Base-by-base conservation (phyloP, 2,329 filamentous ascomycete species). In the Sporothrix globosa region DNA sequence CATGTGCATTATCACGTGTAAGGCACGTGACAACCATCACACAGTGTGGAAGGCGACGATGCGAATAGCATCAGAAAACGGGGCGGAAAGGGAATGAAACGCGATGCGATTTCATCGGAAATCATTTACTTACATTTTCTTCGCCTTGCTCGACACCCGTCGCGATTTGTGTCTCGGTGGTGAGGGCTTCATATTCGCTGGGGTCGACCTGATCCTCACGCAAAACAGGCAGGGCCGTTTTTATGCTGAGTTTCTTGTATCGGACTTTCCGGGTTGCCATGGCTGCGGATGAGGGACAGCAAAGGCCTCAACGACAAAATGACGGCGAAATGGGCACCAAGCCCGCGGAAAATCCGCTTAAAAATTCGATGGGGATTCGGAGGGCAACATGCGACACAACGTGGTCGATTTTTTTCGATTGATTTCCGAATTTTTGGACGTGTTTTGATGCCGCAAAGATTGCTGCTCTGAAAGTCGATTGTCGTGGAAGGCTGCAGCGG, bases 111-210 rank as follows among this genome's bases (percentile, higher is more conserved):
- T 53, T 58, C 65, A 74, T 72, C 72, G 44, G 34, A 34, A 54
- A 50, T 72, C 76, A 76, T 75, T 74, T 75, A 92, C 93, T 89
- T 82, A 97, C 96, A 84, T 95, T 95, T 88, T 98, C 94, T 83
- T 99, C 96, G 74, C 90, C 92, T 80, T 97, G 94, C 82, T 99
- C 96, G 77, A 99, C 96, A 82, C 96, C 96, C 75, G 94, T 97
- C 79, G 96, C 93, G 79, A 97, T 93, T 90, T 92, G 83, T 86
- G 89, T 84, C 88, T 92, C 87, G 79, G 91, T 91, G 76, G 91
- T 91, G 79, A 95, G 90, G 77, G 92, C 88, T 82, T 97, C 92
- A 81, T 97, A 97, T 81, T 93, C 88, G 77, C 86, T 87, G 78
- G 91, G 86, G 79, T 97, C 93, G 82, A 98, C 91, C 79, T 98